phyloP scores from a whole-genome alignment of 192 early-diverging fungal species.

The Coemansia sp. region DNA sequence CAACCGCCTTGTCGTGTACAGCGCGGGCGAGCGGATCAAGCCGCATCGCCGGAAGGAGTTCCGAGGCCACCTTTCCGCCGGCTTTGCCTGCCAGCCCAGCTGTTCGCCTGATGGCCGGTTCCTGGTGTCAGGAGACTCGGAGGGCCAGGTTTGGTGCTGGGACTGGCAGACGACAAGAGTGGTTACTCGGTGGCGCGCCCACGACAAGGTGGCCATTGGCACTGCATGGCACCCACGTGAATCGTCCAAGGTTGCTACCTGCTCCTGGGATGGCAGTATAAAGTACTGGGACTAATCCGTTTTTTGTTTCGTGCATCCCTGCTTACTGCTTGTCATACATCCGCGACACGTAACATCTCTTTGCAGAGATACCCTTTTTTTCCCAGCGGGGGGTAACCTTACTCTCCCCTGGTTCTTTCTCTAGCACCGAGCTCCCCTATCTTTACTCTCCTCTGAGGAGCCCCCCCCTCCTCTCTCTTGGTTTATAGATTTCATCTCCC shows the following conservation, averaged over 20 bases:
- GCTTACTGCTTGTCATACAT: too few relatives aligned
- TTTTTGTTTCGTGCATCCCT: too few relatives aligned
- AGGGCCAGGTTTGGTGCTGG: constrained; percentile 94
- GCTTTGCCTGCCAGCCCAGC: constrained; percentile 91
- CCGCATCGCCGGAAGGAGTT: constrained; percentile 89
- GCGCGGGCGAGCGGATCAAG: constrained; percentile 77
- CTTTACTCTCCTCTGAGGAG: too few relatives aligned
- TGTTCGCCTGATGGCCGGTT: constrained; percentile 90
- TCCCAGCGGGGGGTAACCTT: too few relatives aligned
- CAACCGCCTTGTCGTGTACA: constrained; percentile 92
- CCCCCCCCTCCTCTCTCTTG: too few relatives aligned
- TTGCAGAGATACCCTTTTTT: not conserved
- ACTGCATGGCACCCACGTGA: constrained; percentile 97
- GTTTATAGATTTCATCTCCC: too few relatives aligned
- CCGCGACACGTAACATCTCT: not conserved
- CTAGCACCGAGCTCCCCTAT: too few relatives aligned
- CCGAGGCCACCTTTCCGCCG: constrained; percentile 88
- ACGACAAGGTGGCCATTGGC: constrained; percentile 84
- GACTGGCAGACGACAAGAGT: constrained; percentile 92
- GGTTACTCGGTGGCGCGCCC: constrained; percentile 83
- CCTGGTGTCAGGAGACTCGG: constrained; percentile 83
- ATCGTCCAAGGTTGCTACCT: constrained; percentile 83
- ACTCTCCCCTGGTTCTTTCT: too few relatives aligned
- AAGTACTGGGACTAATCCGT: constrained; percentile 69
- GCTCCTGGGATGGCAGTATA: constrained; percentile 92